Evolutionary conservation across 139 green algal genomes (phyloP), one percentile per base, ranked within the genome.

Genomic region (Pleodorina starrii): DNA sequence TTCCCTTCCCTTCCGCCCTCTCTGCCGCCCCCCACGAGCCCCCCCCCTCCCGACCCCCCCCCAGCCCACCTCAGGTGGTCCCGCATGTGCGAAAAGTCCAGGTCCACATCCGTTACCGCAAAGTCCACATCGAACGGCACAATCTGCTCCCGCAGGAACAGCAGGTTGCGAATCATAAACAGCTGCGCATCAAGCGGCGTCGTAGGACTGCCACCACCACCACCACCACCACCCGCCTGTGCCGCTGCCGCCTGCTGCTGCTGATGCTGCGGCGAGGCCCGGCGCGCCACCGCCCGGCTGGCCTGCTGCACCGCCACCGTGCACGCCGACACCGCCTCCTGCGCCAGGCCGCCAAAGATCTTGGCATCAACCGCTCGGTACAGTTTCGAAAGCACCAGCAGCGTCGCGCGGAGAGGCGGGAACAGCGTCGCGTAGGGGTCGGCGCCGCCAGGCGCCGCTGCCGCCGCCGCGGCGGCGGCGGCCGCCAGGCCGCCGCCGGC

Each of bases 41-140:
- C n/a, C n/a, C n/a, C n/a, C n/a, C n/a, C n/a, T n/a, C n/a, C n/a
- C n/a, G n/a, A n/a, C n/a, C n/a, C n/a, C n/a, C n/a, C n/a, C n/a
- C n/a, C n/a, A n/a, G n/a, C 68, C 19, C 95, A 92, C 32, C 95
- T 86, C 91, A 99, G 89, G 90, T 99, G 96, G 75, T 97, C 95
- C 17, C 96, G 93, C 94, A 98, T 97, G 93, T 99, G 96, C 1
- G 91, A 93, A 90, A 99, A 99, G 89, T 99, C 98, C n/a, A 98
- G 93, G 85, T 98, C 96, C 57, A 96, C 95, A 89, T 98, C 94
- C 21, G 92, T 94, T 25, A 95, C 90, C 1, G 92, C 86, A 84
- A 99, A 98, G 44, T 99, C 96, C 0, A 95, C 95, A 73, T 99
- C 92, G 89, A 99, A 99, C 6, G 95, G 94, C 43, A 94, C 94